Percentiles rank a stretch among this genome's conserved stretches.
These are phyloP conservation scores for Yueomyces sp. DNA, from an alignment of 805 yeast species.

Conservation along the genomic window DNA sequence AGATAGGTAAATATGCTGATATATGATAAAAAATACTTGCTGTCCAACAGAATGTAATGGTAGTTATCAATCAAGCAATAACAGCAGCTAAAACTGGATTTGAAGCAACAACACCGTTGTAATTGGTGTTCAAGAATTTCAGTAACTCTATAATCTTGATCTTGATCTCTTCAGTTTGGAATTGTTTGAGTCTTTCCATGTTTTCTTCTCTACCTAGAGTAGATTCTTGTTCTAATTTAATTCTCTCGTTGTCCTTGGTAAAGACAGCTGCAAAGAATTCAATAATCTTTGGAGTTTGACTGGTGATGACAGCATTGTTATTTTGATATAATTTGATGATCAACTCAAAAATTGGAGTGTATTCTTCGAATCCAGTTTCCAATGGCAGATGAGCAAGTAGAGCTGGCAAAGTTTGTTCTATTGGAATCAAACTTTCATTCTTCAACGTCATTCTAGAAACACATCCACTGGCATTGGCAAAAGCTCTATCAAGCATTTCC, in stretches of 20 bases:
- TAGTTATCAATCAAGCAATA: constrained; percentile 14
- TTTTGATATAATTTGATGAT: constrained; percentile 58
- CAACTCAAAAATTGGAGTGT: constrained; percentile 75
- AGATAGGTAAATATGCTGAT: too few species aligned
- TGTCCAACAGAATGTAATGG: too few species aligned
- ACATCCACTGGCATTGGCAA: constrained; percentile 95
- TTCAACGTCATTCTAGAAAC: constrained; percentile 82
- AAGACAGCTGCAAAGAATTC: constrained; percentile 60
- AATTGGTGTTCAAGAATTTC: constrained; percentile 55
- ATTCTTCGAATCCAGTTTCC: constrained; percentile 81
- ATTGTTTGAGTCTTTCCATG: constrained; percentile 66
- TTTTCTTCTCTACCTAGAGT: constrained; percentile 80
- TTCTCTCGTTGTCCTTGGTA: constrained; percentile 60
- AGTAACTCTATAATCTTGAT: constrained; percentile 54
- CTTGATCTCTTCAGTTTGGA: constrained; percentile 55
- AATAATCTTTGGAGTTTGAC: constrained; percentile 47
- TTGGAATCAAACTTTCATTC: constrained; percentile 59
- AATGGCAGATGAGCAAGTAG: constrained; percentile 73
- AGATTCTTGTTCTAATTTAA: constrained; percentile 54
- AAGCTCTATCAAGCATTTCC: constrained; percentile 70
- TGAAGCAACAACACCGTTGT: constrained; percentile 47
- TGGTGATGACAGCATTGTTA: constrained; percentile 40
- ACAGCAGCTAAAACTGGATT: constrained; percentile 25
- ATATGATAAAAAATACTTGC: too few species aligned
- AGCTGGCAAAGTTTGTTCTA: constrained; percentile 61